A percentile compares a stretch with the other conserved stretches of the same genome.
Evolutionary conservation across 1,139 yeast genomes (phyloP).

Genomic region (Saccharomyces hybrid): DNA sequence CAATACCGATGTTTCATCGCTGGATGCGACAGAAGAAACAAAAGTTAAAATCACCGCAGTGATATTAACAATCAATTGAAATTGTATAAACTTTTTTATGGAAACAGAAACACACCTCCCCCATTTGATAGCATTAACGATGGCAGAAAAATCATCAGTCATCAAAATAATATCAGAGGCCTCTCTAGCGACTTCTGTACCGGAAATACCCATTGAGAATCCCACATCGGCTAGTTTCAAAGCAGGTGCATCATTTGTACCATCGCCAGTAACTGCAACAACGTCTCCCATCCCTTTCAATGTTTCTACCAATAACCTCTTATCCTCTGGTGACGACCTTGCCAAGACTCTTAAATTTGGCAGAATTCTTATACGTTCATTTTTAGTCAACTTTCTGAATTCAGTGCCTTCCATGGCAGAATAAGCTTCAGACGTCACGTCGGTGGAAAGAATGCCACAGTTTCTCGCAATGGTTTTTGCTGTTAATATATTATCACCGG

Average conservation of each 20-base stretch:
- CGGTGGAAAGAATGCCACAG: slow-evolving; percentile 67
- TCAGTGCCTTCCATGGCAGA: slow-evolving; percentile 93
- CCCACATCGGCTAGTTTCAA: slow-evolving; percentile 88
- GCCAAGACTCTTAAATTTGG: slow-evolving; percentile 81
- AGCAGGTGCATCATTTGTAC: slow-evolving; percentile 94
- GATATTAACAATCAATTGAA: slow-evolving; percentile 90
- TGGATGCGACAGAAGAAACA: slow-evolving; percentile 83
- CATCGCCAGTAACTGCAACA: slow-evolving; percentile 98
- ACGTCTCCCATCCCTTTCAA: slow-evolving; percentile 77
- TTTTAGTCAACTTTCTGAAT: slow-evolving; percentile 58
- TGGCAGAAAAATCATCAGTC: slow-evolving; percentile 93
- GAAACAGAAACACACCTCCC: slow-evolving; percentile 96
- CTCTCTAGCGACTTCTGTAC: slow-evolving; percentile 92
- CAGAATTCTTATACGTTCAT: slow-evolving; percentile 54
- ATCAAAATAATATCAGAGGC: slow-evolving; percentile 87
- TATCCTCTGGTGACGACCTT: slow-evolving; percentile 93
- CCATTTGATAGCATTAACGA: slow-evolving; percentile 98
- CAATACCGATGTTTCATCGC: slow-evolving; percentile 72
- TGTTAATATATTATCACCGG: slow-evolving; percentile 88
- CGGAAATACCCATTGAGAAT: slow-evolving; percentile 88
- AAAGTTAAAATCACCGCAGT: slow-evolving; percentile 93
- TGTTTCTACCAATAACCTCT: slow-evolving; percentile 77
- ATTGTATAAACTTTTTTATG: slow-evolving; percentile 90
- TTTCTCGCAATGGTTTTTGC: slow-evolving; percentile 84
- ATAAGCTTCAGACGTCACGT: slow-evolving; percentile 44